Conservation (phyloP, 164 flowering plant genomes). For the grape (Vitis vinifera) region DNA sequence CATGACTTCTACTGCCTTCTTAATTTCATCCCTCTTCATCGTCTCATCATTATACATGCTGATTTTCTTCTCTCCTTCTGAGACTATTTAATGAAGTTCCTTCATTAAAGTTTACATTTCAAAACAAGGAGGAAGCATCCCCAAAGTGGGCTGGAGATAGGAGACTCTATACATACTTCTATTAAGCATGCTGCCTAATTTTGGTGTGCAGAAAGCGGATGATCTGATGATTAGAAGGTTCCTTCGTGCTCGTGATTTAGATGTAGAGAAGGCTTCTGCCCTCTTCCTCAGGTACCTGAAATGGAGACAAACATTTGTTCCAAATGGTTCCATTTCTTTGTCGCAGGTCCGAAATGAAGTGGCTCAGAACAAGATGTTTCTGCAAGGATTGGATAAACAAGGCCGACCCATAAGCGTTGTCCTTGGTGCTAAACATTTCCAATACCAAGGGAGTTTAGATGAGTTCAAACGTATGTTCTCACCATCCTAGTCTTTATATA, state of each 20-base stretch:
- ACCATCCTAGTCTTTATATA: no score
- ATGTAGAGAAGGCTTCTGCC: conserved; percentile 62
- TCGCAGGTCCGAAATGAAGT: conserved; percentile 53
- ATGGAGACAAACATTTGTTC: conserved; percentile 66
- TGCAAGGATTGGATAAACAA: conserved; percentile 70
- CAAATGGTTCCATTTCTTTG: conserved; percentile 55
- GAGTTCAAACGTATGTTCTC: conserved; percentile 68
- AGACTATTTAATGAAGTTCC: not conserved
- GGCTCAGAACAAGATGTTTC: conserved; percentile 67
- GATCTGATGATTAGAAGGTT: conserved; percentile 74
- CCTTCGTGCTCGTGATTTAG: conserved; percentile 74
- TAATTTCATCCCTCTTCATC: not conserved
- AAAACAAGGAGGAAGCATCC: not conserved
- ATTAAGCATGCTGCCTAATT: not conserved
- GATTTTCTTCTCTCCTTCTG: not conserved
- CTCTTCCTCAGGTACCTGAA: conserved; percentile 60
- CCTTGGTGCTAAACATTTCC: conserved; percentile 47
- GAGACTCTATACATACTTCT: not conserved
- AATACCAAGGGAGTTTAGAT: conserved; percentile 44
- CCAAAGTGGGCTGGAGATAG: not conserved
- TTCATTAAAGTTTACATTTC: not conserved
- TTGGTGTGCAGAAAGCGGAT: conserved; percentile 55
- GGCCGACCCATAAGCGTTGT: conserved; percentile 60
- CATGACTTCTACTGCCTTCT: not conserved
- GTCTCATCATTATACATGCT: no score